Evolutionary conservation across 192 early-diverging fungal species (phyloP).

Genomic region (Backusella mclennaniae): DNA sequence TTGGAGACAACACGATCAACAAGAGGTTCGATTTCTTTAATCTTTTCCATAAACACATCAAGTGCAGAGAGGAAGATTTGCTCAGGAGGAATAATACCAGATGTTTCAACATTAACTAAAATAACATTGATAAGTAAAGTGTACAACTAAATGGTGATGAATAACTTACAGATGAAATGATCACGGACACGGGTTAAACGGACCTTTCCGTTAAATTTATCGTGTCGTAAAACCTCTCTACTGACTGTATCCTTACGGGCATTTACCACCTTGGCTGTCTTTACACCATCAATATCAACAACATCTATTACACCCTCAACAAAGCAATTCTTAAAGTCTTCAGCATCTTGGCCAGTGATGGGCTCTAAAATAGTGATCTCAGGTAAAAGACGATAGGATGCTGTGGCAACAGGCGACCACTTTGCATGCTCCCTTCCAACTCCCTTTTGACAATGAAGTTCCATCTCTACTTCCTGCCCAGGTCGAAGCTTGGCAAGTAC

Average conservation of each 20-base stretch:
- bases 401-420: conserved; percentile 95
- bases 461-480: conserved; percentile 81
- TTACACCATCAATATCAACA: conserved; percentile 60
- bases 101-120: conserved; percentile 82
- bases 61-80: conserved; percentile 74
- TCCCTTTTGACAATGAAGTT: conserved; percentile 90
- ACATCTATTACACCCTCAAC: conserved; percentile 83
- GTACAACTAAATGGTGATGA: background rate
- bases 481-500: conserved; percentile 91
- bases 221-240: conserved; percentile 89
- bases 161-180: conserved; percentile 92
- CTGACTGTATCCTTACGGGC: conserved; percentile 94
- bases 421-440: conserved; percentile 96
- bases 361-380: conserved; percentile 84
- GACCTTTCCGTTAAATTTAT: conserved; percentile 91
- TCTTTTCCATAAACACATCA: conserved; percentile 81
- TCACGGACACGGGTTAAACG: conserved; percentile 87
- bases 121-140: background rate
- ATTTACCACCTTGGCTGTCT: conserved; percentile 80
- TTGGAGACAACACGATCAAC: conserved; percentile 33
- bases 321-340: conserved; percentile 86
- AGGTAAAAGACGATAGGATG: conserved; percentile 92
- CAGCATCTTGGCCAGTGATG: conserved; percentile 80
- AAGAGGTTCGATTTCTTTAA: conserved; percentile 41
- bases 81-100: conserved; percentile 78